Base-by-base conservation (phyloP, 768 basidiomycete genomes). In the Pleurotus giganteus region DNA sequence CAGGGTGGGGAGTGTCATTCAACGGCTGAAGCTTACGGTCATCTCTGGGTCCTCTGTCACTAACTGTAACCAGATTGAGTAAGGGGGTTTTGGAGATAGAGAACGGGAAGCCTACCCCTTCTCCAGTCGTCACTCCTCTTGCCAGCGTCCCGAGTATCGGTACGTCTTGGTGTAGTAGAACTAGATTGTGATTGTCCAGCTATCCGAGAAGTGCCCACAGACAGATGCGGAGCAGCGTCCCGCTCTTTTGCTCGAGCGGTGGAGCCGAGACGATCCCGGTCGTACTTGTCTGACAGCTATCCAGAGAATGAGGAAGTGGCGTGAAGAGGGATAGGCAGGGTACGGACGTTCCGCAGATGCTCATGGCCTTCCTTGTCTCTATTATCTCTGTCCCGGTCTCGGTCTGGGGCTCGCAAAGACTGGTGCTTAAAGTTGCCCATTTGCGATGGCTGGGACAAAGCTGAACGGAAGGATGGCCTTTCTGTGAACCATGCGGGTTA, bases 351-450 rank as follows among this genome's bases (percentile, higher is more conserved):
- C 57, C 91, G 84, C 45, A 92, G 75, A 32, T 85, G 75, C 68
- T 91, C 88, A 63, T 88, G 86, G 13, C 88, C 88, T 60, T 91
- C 89, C 64, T 85, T 86, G 60, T 89, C 86, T 59, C 84, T 69
- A 19, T 77, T 73, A 63, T 89, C 86, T n/a, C 74, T 68, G 53
- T 80, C 78, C 42, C 73, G 67, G 57, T 79, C 78, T 34, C 85
- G 80, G 66, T 89, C 88, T 39, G 73, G 76, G 13, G 81, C 74
- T 51, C 89, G 88, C 61, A 87, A 71, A 9, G 91, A 90, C 61
- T 94, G 91, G 63, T 93, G 91, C 65, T 91, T 89, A 69, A 94
- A 94, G 65, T 91, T 92, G 45, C 91, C 91, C 91, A 94, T 94
- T 72, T 93, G 91, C 31, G 91, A 90, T 24, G 90, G 89, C 62